phyloP scores from a whole-genome alignment of 495 filamentous ascomycete genomes.

The Hyaloscypha variabilis region DNA sequence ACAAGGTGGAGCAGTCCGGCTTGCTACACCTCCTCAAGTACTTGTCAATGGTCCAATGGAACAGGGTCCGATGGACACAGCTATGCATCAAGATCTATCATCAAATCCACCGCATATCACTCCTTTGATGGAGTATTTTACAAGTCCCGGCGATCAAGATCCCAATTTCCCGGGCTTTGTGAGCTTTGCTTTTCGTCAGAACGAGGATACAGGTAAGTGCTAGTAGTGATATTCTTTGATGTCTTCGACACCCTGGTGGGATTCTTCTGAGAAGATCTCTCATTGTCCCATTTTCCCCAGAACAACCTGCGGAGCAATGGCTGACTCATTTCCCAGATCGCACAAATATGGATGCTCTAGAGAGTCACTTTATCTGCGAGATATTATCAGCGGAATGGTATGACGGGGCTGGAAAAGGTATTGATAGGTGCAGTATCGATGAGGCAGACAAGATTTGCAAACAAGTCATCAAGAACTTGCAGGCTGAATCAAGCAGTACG shows the following conservation, averaged over 20 bases:
- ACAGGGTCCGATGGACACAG: not conserved
- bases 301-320: not conserved
- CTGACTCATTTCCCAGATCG: constrained; percentile 32
- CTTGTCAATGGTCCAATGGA: constrained; percentile 57
- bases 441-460: constrained; percentile 49
- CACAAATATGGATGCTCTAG: constrained; percentile 49
- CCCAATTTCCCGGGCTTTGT: constrained; percentile 27
- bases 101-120: constrained; percentile 9
- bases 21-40: constrained; percentile 69
- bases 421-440: constrained; percentile 43
- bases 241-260: too few species aligned
- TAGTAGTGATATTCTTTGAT: not conserved
- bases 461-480: constrained; percentile 47
- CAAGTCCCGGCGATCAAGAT: constrained; percentile 13
- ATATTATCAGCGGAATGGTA: constrained; percentile 47
- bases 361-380: constrained; percentile 45
- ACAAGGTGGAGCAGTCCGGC: constrained; percentile 70
- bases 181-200: constrained; percentile 28
- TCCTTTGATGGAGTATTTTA: constrained; percentile 31
- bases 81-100: not conserved
- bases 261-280: too few species aligned
- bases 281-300: too few species aligned
- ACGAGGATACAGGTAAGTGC: constrained; percentile 14
- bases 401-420: constrained; percentile 36
- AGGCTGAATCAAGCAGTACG: constrained; percentile 41